Conservation (phyloP, 352 stramenopile genomes). For the Phytophthora fragariaefolia region DNA sequence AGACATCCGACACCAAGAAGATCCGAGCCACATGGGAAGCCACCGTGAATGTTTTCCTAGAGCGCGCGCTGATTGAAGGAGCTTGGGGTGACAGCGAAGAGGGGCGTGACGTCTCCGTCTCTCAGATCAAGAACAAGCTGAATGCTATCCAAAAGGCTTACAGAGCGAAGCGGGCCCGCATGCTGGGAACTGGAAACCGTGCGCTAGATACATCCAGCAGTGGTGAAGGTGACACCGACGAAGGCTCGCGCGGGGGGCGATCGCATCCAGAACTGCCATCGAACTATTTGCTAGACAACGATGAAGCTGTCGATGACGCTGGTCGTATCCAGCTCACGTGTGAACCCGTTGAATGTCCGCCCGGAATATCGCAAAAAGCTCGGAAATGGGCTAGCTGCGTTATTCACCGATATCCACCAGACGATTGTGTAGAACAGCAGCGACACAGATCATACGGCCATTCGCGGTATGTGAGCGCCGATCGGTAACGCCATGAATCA, state of each 20-base stretch:
- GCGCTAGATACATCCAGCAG: background rate
- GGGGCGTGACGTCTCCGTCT: background rate
- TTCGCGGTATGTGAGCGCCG: too few relatives aligned
- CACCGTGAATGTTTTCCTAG: background rate
- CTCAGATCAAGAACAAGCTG: conserved; percentile 20
- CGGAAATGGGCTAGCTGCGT: background rate
- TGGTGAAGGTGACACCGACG: background rate
- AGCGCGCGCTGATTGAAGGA: background rate
- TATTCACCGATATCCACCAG: background rate
- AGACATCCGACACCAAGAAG: background rate
- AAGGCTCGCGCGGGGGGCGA: too few relatives aligned
- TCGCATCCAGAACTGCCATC: conserved; percentile 5
- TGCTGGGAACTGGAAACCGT: conserved; percentile 13
- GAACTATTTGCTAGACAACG: background rate
- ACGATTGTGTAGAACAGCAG: background rate
- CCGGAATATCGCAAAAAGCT: background rate
- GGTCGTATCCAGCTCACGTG: background rate
- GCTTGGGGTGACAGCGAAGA: conserved; percentile 2
- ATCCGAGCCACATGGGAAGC: conserved; percentile 2
- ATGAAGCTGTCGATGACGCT: background rate
- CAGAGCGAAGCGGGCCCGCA: background rate
- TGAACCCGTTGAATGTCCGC: background rate
- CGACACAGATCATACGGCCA: too few relatives aligned
- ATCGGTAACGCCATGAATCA: too few relatives aligned
- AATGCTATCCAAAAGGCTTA: conserved; percentile 1